Evolutionary conservation across 1,284 basidiomycete species (phyloP), one percentile per base, ranked within the genome.

Genomic region (Cutaneotrichosporon sp.): DNA sequence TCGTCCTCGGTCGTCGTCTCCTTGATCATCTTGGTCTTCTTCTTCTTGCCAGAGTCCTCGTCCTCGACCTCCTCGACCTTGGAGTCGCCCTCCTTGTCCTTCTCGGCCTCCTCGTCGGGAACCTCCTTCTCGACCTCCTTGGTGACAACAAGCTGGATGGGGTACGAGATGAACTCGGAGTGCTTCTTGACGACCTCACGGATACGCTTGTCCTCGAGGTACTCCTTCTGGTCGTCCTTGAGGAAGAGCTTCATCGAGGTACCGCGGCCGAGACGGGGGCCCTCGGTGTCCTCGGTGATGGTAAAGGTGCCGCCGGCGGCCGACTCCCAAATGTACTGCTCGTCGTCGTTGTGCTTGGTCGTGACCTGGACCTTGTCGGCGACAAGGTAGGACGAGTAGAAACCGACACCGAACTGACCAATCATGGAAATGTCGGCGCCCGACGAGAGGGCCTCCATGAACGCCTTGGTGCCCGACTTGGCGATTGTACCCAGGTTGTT

Each of bases 151-250:
- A 99, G 84, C 77, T 98, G 93, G 73, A 98, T 99, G 63, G 94
- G 96, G 82, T 98, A 98, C 46, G 94, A 97, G 80, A 98, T 99
- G 82, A 98, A 98, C 80, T 98, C 94, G 72, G 96, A 98, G 84
- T 99, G 96, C 84, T 98, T 98, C 85, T 98, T 98, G 77, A 99
- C 94, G 65, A 96, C 91, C 68, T 98, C 96, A 81, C 94, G 94
- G 84, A 98, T 92, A 77, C 85, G 86, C 84, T 97, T 97, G 84
- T 98, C 96, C 81, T 98, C 94, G 55, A 97, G 84, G 80, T 97
- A 98, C 78, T 98, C 96, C 64, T 88, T 84, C 79, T 97, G 92
- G 77, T 99, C 94, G 76, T 98, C 96, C 83, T 98, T 98, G 76
- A 99, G 81, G 83, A 80, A 91, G 62, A 99, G 86, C 67, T 90